Conservation (phyloP, 2,329 filamentous ascomycete species). For the Cadophora gregata region DNA sequence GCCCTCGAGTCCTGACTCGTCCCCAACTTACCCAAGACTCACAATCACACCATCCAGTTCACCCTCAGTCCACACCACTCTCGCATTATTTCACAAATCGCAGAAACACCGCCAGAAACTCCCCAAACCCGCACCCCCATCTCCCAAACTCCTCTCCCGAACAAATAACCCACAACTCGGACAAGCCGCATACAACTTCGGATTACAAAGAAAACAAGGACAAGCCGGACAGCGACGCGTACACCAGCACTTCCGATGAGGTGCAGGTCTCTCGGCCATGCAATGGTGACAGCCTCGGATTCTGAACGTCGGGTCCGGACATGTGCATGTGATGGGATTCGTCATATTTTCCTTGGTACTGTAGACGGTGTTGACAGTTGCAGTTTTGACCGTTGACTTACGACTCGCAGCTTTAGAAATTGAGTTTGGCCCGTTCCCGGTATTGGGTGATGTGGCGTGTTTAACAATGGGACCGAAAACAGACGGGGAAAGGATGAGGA, state of each 20-base stretch:
- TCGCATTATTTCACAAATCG: not conserved
- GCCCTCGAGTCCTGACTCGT: too few species aligned
- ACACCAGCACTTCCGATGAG: not conserved
- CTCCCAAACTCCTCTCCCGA: not conserved
- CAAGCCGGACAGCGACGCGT: not conserved
- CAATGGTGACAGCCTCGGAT: not conserved
- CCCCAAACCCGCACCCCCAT: not conserved
- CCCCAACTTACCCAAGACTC: too few species aligned
- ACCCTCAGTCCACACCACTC: too few species aligned
- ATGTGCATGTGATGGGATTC: not conserved
- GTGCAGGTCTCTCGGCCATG: not conserved
- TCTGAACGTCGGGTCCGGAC: not conserved
- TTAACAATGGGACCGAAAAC: too few species aligned
- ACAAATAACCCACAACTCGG: not conserved
- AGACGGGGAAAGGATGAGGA: too few species aligned
- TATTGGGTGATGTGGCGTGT: too few species aligned
- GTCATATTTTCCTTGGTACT: too few species aligned
- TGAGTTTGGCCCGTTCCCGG: too few species aligned
- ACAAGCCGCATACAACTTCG: not conserved
- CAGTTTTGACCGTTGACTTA: too few species aligned
- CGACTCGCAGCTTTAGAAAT: too few species aligned
- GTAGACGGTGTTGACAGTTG: too few species aligned
- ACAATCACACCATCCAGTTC: too few species aligned
- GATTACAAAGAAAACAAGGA: not conserved
- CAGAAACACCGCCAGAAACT: not conserved